Percentiles rank a stretch among this genome's conserved stretches.
These are phyloP conservation scores for Solanum chacoense DNA, from an alignment of 305 asterid species.

Conservation along the genomic window DNA sequence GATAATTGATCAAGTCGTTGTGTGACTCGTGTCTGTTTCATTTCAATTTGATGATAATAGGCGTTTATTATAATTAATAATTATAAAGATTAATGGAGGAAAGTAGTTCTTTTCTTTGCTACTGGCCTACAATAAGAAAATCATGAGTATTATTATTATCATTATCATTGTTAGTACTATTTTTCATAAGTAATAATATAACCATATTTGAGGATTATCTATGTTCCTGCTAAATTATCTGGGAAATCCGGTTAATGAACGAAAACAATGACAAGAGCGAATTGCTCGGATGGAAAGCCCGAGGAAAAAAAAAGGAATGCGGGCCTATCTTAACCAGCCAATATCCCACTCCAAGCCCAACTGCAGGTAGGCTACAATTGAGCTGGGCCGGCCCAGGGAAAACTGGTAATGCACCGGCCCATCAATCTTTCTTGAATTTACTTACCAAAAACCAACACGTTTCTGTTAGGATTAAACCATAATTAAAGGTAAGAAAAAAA, in stretches of 20 bases:
- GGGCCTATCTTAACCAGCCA: background rate
- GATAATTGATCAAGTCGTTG: background rate
- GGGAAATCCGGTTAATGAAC: background rate
- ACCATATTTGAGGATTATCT: background rate
- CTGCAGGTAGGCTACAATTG: background rate
- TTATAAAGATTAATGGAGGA: background rate
- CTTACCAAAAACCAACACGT: background rate
- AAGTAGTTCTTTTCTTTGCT: background rate
- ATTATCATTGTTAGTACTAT: background rate
- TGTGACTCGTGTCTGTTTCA: background rate
- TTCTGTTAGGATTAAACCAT: background rate
- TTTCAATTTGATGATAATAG: background rate
- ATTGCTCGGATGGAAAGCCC: background rate
- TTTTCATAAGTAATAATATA: background rate
- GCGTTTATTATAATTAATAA: background rate
- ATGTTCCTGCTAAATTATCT: background rate
- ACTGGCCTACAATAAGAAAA: background rate
- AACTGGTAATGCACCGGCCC: background rate
- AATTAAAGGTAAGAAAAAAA: background rate
- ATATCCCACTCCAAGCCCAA: background rate
- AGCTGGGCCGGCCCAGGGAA: background rate
- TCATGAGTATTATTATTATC: background rate
- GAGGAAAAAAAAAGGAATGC: background rate
- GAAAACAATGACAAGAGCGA: background rate
- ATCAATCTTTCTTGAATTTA: background rate